Conservation (phyloP, 345 rosid genomes). For the Moricandia arvensis region DNA sequence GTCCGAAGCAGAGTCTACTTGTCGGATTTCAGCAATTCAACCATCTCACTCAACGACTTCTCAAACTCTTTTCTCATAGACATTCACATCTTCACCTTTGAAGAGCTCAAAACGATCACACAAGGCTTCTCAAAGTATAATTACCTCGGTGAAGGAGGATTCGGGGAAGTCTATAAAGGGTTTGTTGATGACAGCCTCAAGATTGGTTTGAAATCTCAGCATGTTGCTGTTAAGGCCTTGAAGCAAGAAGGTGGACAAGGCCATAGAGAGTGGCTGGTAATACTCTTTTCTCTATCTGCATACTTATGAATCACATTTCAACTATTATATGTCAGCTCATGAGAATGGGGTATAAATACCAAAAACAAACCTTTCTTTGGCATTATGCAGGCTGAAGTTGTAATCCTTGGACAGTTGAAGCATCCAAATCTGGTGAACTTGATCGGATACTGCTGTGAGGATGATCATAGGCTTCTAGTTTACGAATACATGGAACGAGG, state of each 20-base stretch:
- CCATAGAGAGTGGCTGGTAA: slow-evolving; percentile 86
- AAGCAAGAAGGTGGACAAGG: slow-evolving; percentile 74
- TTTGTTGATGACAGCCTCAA: slow-evolving; percentile 55
- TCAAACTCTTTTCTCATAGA: slow-evolving; percentile 46
- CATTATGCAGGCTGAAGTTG: slow-evolving; percentile 65
- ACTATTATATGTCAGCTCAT: background rate
- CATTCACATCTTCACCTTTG: slow-evolving; percentile 52
- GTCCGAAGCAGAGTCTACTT: slow-evolving; percentile 30
- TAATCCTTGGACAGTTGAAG: slow-evolving; percentile 79
- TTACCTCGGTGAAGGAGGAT: slow-evolving; percentile 77
- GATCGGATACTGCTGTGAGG: slow-evolving; percentile 84
- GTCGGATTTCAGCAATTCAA: slow-evolving; percentile 40
- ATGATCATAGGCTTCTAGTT: slow-evolving; percentile 65
- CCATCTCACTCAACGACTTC: slow-evolving; percentile 49
- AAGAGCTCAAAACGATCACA: slow-evolving; percentile 56
- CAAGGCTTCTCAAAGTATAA: slow-evolving; percentile 54
- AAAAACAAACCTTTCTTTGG: too few relatives aligned
- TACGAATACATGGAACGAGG: slow-evolving; percentile 81
- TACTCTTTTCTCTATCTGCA: background rate
- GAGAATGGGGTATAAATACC: too few relatives aligned
- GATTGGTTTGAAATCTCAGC: slow-evolving; percentile 60
- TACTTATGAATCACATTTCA: background rate
- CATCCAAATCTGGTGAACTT: slow-evolving; percentile 73
- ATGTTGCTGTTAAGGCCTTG: slow-evolving; percentile 80
- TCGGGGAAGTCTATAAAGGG: slow-evolving; percentile 81